Evolutionary conservation across 176 grass and related monocot genomes (phyloP), one percentile per base, ranked within the genome.

Genomic region (Zoysia pacifica): DNA sequence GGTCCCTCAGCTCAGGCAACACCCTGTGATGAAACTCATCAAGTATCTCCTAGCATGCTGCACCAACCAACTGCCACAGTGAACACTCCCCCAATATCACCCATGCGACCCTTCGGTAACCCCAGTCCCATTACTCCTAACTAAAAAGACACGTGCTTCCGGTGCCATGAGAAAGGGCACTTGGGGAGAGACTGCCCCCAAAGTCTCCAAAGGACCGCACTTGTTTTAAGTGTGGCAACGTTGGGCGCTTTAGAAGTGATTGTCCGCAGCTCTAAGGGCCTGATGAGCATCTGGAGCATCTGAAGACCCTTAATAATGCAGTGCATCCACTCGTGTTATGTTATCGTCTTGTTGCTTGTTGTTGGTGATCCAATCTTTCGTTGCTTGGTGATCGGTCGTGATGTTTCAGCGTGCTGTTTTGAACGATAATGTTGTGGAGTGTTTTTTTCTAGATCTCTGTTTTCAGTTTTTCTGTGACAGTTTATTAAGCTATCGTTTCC

Each of bases 111-210:
- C 10, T 39, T 53, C 6, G 61, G 48, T n/a, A 65, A 12, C 12
- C 7, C 7, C 9, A 45, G 44, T 45, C 44, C 54, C 54, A 19
- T 58, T 58, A 7, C 54, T 58, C 18, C 54, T 6, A 58, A 58
- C 16, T 19, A 15, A 58, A 58, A 18, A 7, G 5, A 8, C 18
- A 58, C 2, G 18, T 58, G 54, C 54, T 19, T 7, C 18, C 1
- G 1, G 1, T 53, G 51, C 51, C 14, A 43, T n/a, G 62, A 82
- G n/a, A 49, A 62, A 48, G 87, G 81, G 10, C 87, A 93, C 59
- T 79, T 20, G 56, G 2, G 0, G 2, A 47, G 1, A 2, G 19
- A 82, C 13, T 85, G 91, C n/a, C 48, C 81, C 81, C 61, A 75
- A 42, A 11, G 41, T 1, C 62, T 3, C 13, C 16, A 0, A 1